phyloP scores from a whole-genome alignment of 2,329 filamentous ascomycete species.

The Calonectria honghensis region DNA sequence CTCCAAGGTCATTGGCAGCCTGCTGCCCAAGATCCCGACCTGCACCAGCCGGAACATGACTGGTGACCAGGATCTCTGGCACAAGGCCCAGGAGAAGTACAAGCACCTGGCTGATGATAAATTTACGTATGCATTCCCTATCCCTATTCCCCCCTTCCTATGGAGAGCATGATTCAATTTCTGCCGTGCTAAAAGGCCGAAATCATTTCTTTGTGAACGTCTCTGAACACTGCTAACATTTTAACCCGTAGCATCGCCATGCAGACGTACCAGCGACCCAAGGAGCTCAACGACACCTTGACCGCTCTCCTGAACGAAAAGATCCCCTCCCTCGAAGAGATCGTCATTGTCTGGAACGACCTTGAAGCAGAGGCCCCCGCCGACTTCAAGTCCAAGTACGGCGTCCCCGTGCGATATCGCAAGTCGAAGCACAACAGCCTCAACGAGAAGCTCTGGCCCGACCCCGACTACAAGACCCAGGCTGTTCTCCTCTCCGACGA shows the following conservation, averaged over 20 bases:
- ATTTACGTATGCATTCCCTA: slow-evolving; percentile 54
- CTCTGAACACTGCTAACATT: not conserved
- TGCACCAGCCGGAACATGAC: slow-evolving; percentile 46
- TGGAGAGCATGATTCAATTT: not conserved
- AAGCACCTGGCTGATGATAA: slow-evolving; percentile 54
- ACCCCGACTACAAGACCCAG: slow-evolving; percentile 60
- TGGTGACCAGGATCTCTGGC: slow-evolving; percentile 47
- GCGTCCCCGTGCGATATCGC: slow-evolving; percentile 60
- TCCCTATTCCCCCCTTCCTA: not conserved
- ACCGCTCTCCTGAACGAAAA: slow-evolving; percentile 52
- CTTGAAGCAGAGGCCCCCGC: slow-evolving; percentile 56
- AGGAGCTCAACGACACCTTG: slow-evolving; percentile 59
- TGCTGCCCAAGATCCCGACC: slow-evolving; percentile 44
- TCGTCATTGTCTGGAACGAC: slow-evolving; percentile 64
- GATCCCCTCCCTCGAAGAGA: slow-evolving; percentile 61
- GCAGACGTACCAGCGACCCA: slow-evolving; percentile 61
- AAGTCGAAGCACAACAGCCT: slow-evolving; percentile 59
- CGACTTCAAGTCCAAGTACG: slow-evolving; percentile 55
- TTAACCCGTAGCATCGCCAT: slow-evolving; percentile 58
- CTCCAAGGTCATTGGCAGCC: slow-evolving; percentile 44
- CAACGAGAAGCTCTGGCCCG: slow-evolving; percentile 62
- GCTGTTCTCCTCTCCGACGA: slow-evolving; percentile 64
- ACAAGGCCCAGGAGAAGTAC: slow-evolving; percentile 51
- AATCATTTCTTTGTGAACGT: not conserved
- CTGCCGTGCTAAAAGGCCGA: not conserved